Base-by-base conservation (phyloP, 2,329 filamentous ascomycete genomes). In the Pseudopyricularia javanii region DNA sequence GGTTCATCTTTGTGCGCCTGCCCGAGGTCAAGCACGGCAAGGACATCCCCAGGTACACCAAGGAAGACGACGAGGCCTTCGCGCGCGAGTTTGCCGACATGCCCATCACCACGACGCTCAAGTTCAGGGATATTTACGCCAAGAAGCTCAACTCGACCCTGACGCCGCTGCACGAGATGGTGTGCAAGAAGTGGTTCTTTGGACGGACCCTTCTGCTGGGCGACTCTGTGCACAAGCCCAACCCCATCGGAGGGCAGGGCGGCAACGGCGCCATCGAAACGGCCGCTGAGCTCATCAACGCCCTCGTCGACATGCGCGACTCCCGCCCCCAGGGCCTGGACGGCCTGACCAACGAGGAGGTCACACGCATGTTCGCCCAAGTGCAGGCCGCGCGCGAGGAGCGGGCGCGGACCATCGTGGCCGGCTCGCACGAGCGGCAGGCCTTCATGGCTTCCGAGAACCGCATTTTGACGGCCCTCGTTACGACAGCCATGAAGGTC, bases 101-200 rank as follows among this genome's bases (percentile, higher is more conserved):
- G 12, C 15, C n/a, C 1, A 48, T 60, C 34, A 56, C 54, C 12
- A 52, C 54, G 4, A 55, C 37, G 1, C 47, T 57, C 7, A 54
- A 24, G 11, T 59, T 59, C 32, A 47, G 53, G 12, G 51, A 55
- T 26, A 47, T 60, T 7, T 53, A 56, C 15, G 50, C 50, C 22
- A 43, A 33, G n/a, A 40, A 11, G n/a, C n/a, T 40, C 47, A 22
- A 4, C 28, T 8, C 28, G 8, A 33, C 17, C 30, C 9, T 7
- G 15, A 49, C 30, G 30, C 47, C 47, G 28, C 47, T 49, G 47
- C 47, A 49, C 20, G 35, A 40, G 9, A 40, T 40, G 35, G 61
- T 66, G 2, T 65, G 58, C 33, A 58, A 65, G n/a, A 62, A 61
- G 45, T 69, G 66, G 66, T 59, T 61, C 51, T 64, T 62, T 50